Base-by-base conservation (phyloP, 768 basidiomycete species). In the Termitomyces sp. region DNA sequence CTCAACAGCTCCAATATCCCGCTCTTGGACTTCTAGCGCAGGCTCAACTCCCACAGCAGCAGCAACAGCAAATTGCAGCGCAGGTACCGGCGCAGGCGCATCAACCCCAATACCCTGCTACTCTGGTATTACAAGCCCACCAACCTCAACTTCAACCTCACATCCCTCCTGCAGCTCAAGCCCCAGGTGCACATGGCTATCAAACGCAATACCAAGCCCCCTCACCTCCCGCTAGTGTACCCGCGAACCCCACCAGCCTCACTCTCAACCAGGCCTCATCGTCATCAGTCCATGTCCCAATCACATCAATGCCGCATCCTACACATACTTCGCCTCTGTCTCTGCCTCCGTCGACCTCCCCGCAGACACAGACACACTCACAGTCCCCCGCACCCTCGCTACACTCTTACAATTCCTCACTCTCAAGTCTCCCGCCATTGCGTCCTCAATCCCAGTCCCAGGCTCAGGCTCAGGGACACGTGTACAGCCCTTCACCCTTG, bases 221-320 rank as follows among this genome's bases (percentile, higher is more conserved):
- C 5, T 27, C 51, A 23, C 43, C 32, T 14, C 17, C 29, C n/a
- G 2, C 31, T 9, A 12, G 29, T 19, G n/a, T 35, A 48, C 12
- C 32, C 10, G 7, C 6, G 14, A 14, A 25, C 35, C 8, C 21
- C 16, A 11, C 16, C 32, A 7, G 12, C 16, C 21, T 34, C 10
- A 3, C 29, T 10, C 32, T 25, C 23, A 37, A 19, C 4, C 47
- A 47, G 19, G 19, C 34, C 10, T 49, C 48, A 14, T 35, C 34
- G 12, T 49, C 48, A 14, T 35, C 34, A 35, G 21, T 25, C 5
- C 8, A 35, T 21, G 9, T 10, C 5, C 34, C 48, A 46, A 5
- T 31, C 31, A 55, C 55, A 44, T 31, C 57, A 5, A 59, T 58
- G 60, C 50, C 60, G 11, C 52, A 56, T 19, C n/a, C 49, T 14